Evolutionary conservation across 805 yeast species (phyloP).

Genomic region (Huiozyma naganishii): DNA sequence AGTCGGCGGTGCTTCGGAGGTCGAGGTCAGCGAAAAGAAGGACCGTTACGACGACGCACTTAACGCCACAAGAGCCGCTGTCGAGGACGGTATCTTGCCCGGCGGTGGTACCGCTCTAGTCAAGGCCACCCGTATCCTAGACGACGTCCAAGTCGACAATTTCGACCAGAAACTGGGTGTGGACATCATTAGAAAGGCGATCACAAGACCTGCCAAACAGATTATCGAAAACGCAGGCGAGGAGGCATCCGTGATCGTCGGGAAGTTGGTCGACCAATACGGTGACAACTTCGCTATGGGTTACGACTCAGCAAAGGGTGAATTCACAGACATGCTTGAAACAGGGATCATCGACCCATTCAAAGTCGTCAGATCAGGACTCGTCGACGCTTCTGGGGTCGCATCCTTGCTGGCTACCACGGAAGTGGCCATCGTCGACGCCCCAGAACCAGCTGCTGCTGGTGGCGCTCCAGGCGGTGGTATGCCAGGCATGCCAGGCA

Average conservation of each 20-base stretch:
- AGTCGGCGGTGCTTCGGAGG: constrained; percentile 95
- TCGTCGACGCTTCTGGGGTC: constrained; percentile 94
- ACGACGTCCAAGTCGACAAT: constrained; percentile 62
- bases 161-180: constrained; percentile 97
- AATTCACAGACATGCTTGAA: constrained; percentile 89
- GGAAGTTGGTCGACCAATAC: constrained; percentile 50
- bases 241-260: constrained; percentile 94
- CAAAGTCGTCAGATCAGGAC: constrained; percentile 93
- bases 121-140: constrained; percentile 77
- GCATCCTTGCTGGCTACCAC: constrained; percentile 96
- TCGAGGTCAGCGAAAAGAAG: constrained; percentile 98
- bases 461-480: constrained; percentile 38
- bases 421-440: constrained; percentile 95
- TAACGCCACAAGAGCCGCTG: constrained; percentile 98
- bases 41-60: constrained; percentile 97
- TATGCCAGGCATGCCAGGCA: constrained; percentile 43
- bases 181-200: constrained; percentile 82
- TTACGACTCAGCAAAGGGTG: constrained; percentile 85
- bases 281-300: constrained; percentile 78
- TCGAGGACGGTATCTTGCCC: constrained; percentile 95
- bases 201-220: constrained; percentile 89
- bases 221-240: constrained; percentile 95
- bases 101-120: constrained; percentile 99
- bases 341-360: constrained; percentile 98
- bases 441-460: constrained; percentile 69